Evolutionary conservation across 2,329 filamentous ascomycete genomes (phyloP).

Genomic region (Magnaporthiopsis incrustans): DNA sequence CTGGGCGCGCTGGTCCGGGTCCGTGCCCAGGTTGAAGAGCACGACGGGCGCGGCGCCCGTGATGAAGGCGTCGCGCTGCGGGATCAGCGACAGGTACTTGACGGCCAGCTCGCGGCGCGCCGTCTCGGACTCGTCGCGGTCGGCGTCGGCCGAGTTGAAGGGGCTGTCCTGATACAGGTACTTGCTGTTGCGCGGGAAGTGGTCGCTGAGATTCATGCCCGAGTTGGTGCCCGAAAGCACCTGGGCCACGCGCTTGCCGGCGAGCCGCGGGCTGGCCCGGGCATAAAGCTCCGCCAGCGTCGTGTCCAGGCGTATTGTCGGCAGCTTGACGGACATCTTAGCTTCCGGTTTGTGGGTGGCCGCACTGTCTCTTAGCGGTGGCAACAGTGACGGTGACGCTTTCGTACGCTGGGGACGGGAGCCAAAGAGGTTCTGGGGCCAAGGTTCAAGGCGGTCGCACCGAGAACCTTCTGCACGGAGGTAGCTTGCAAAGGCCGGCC

Average conservation of each 20-base stretch:
- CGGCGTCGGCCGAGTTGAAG: constrained; percentile 18
- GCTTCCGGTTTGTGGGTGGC: not conserved
- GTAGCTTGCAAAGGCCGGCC: not conserved
- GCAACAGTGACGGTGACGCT: no score
- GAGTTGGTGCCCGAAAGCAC: constrained; percentile 22
- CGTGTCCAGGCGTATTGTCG: constrained; percentile 24
- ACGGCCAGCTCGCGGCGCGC: constrained; percentile 18
- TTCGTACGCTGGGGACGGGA: no score
- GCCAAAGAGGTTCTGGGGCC: no score
- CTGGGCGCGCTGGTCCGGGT: constrained; percentile 15
- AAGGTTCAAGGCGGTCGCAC: no score
- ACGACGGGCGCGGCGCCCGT: constrained; percentile 17
- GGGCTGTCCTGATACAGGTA: constrained; percentile 28
- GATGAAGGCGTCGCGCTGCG: constrained; percentile 28
- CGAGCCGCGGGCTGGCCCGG: constrained; percentile 15
- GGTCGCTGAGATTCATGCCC: constrained; percentile 16
- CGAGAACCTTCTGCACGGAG: not conserved
- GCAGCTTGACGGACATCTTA: constrained; percentile 13
- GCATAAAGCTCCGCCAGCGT: constrained; percentile 27
- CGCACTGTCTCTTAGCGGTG: no score
- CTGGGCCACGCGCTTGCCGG: constrained; percentile 21
- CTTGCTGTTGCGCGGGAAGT: constrained; percentile 26
- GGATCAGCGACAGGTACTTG: constrained; percentile 27
- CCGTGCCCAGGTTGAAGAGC: constrained; percentile 22
- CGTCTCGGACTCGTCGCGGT: constrained; percentile 9